Evolutionary conservation across 176 grass and related monocot species (phyloP).

Genomic region (Oryza glumipatula): DNA sequence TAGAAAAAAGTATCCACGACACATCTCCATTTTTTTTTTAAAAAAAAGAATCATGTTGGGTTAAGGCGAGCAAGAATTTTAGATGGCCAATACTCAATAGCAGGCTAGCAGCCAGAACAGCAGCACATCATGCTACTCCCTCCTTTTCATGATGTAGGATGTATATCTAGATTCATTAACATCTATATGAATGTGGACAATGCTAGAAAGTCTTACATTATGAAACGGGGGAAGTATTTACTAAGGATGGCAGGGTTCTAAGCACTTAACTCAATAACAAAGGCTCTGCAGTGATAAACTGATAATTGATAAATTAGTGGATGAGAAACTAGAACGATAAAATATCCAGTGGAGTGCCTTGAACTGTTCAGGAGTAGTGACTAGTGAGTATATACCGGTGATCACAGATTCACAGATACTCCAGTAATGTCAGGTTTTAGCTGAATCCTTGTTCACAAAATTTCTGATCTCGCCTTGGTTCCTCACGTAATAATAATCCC

Average conservation of each 20-base stretch:
- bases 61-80: conserved; percentile 4
- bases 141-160: too few relatives aligned
- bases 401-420: background rate
- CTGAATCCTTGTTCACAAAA: background rate
- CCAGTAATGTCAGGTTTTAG: conserved; percentile 4
- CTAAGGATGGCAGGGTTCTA: background rate
- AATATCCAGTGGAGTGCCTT: background rate
- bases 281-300: background rate
- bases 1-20: background rate
- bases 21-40: background rate
- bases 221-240: background rate
- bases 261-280: background rate
- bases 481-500: background rate
- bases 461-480: background rate
- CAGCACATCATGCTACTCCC: background rate
- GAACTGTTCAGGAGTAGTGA: background rate
- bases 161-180: too few relatives aligned
- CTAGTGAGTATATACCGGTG: too few relatives aligned
- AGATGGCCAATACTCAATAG: background rate
- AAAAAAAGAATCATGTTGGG: background rate
- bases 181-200: too few relatives aligned
- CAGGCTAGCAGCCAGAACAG: background rate
- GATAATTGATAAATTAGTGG: background rate
- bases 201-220: too few relatives aligned
- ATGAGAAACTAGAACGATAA: background rate